phyloP scores from a whole-genome alignment of 2,329 filamentous ascomycete genomes.

The Diaporthe citriasiana region DNA sequence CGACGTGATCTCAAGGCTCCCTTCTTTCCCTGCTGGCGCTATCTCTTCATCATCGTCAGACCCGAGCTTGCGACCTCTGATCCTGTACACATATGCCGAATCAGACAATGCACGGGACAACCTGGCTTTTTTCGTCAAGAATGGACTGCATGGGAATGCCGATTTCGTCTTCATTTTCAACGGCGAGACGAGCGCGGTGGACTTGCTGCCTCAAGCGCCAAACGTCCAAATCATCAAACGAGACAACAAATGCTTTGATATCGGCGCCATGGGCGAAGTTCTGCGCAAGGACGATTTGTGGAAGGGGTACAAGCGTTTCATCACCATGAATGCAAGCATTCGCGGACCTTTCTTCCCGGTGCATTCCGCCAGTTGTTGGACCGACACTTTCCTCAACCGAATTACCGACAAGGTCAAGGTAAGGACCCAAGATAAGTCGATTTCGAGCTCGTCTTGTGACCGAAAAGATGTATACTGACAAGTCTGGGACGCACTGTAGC shows the following conservation, averaged over 20 bases:
- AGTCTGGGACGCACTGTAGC: conserved; percentile 43
- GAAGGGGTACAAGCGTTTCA: conserved; percentile 52
- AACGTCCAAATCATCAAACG: conserved; percentile 51
- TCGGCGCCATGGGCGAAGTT: conserved; percentile 51
- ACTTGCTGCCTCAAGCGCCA: conserved; percentile 45
- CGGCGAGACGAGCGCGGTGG: conserved; percentile 47
- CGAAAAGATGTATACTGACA: not conserved
- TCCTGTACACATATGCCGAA: conserved; percentile 53
- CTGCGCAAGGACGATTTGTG: conserved; percentile 49
- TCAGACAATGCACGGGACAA: conserved; percentile 50
- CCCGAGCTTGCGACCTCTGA: conserved; percentile 44
- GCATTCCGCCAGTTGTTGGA: conserved; percentile 52
- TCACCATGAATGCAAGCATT: conserved; percentile 51
- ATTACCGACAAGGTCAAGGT: conserved; percentile 52
- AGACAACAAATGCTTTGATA: conserved; percentile 50
- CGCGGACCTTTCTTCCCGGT: conserved; percentile 53
- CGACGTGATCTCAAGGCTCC: conserved; percentile 31
- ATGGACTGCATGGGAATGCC: conserved; percentile 51
- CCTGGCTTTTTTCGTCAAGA: conserved; percentile 51
- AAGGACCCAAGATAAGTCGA: not conserved
- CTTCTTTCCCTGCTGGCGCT: conserved; percentile 17
- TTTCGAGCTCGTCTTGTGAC: not conserved
- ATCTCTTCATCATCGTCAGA: not conserved
- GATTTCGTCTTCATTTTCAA: conserved; percentile 56
- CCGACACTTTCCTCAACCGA: conserved; percentile 49